These are phyloP conservation scores for Pascua sp. DNA, from an alignment of 1,284 basidiomycete genomes.

Conservation along the genomic window DNA sequence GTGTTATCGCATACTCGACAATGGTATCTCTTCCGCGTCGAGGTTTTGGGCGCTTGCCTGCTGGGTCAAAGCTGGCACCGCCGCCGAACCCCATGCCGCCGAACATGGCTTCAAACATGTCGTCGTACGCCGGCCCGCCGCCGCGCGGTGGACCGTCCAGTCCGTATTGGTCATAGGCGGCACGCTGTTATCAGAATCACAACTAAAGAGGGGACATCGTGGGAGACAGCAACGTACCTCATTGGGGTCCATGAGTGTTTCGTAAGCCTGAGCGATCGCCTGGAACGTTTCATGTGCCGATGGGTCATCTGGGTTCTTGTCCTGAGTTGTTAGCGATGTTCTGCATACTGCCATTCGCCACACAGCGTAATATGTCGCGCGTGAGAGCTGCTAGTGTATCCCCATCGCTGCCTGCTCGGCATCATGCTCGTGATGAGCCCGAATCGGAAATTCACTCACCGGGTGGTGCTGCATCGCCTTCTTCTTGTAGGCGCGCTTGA, in stretches of 20 bases:
- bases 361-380: background rate
- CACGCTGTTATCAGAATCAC: slow-evolving; percentile 52
- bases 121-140: slow-evolving; percentile 52
- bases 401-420: background rate
- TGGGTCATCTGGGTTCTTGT: slow-evolving; percentile 49
- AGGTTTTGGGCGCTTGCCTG: slow-evolving; percentile 47
- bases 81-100: slow-evolving; percentile 50
- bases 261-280: slow-evolving; percentile 85
- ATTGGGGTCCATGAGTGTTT: slow-evolving; percentile 74
- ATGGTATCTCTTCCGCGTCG: slow-evolving; percentile 62
- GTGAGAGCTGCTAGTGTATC: no score
- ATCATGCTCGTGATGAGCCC: background rate
- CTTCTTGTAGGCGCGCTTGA: slow-evolving; percentile 87
- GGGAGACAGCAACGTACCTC: slow-evolving; percentile 22
- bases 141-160: slow-evolving; percentile 55
- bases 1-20: slow-evolving; percentile 76
- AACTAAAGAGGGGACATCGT: background rate
- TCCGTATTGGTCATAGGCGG: slow-evolving; percentile 76
- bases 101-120: slow-evolving; percentile 77
- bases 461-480: slow-evolving; percentile 90
- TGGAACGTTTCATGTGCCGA: slow-evolving; percentile 74
- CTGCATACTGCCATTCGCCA: background rate
- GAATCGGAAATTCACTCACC: slow-evolving; percentile 54
- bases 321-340: slow-evolving; percentile 22
- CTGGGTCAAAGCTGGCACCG: slow-evolving; percentile 21